Evolutionary conservation across 768 basidiomycete genomes (phyloP).

Genomic region (Candolleomyces efflorescens): DNA sequence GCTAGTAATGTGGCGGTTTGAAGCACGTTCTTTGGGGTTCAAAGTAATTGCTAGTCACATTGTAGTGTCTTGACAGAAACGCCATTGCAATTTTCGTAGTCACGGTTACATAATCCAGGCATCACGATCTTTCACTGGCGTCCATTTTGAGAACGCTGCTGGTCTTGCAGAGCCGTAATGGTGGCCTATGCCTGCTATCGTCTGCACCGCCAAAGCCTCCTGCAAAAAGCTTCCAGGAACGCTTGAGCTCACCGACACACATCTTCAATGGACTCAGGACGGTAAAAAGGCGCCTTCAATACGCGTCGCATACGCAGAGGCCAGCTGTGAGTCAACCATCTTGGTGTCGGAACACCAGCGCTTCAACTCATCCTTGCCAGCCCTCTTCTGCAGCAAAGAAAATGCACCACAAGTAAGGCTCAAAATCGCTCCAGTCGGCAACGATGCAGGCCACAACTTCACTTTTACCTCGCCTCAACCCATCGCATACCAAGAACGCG

Average conservation of each 20-base stretch:
- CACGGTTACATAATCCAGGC: background rate
- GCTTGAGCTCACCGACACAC: slow-evolving; percentile 68
- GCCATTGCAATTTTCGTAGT: background rate
- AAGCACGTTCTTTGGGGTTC: too few relatives aligned
- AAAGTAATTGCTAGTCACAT: too few relatives aligned
- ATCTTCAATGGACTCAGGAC: slow-evolving; percentile 79
- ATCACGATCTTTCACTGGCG: background rate
- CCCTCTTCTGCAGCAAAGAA: slow-evolving; percentile 84
- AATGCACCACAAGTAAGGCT: slow-evolving; percentile 75
- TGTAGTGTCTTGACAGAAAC: background rate
- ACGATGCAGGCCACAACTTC: slow-evolving; percentile 79
- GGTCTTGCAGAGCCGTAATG: slow-evolving; percentile 3
- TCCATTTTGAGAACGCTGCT: background rate
- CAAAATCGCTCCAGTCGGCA: slow-evolving; percentile 64
- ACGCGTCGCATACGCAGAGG: slow-evolving; percentile 55
- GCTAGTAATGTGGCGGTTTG: too few relatives aligned
- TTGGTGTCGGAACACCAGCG: slow-evolving; percentile 8
- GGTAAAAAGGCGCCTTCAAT: slow-evolving; percentile 62
- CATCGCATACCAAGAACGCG: slow-evolving; percentile 66
- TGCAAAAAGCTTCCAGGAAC: slow-evolving; percentile 81
- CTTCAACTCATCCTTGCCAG: slow-evolving; percentile 32
- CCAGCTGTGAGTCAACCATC: slow-evolving; percentile 48
- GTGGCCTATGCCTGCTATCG: slow-evolving; percentile 52
- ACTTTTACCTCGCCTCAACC: slow-evolving; percentile 69
- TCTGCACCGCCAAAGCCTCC: slow-evolving; percentile 70